These are phyloP conservation scores for Rosa persica DNA, from an alignment of 306 rosid genomes.

Conservation along the genomic window DNA sequence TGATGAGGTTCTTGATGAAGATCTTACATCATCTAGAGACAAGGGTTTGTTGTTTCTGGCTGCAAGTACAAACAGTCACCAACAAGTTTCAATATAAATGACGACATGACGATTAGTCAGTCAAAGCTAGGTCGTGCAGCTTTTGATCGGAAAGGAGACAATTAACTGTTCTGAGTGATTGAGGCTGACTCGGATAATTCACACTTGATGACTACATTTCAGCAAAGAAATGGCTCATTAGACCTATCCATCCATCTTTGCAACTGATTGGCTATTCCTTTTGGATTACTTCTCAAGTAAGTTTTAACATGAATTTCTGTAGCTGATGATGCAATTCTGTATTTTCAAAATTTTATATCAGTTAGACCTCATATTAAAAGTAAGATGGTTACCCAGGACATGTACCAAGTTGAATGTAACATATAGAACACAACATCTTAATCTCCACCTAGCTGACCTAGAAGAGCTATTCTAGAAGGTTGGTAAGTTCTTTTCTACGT, in stretches of 20 bases:
- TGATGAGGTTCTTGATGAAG: conserved; percentile 6
- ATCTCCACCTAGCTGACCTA: not conserved
- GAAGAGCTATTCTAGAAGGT: not conserved
- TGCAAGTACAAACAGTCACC: no score
- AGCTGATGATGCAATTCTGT: not conserved
- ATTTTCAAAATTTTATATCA: not conserved
- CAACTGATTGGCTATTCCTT: not conserved
- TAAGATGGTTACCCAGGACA: not conserved
- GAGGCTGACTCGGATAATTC: not conserved
- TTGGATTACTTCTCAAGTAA: not conserved
- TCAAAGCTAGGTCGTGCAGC: not conserved
- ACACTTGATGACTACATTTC: not conserved
- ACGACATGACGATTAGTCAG: not conserved
- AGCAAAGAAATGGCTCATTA: not conserved
- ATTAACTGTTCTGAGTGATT: not conserved
- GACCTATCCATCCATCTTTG: not conserved
- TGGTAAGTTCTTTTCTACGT: not conserved
- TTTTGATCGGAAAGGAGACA: not conserved
- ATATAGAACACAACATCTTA: not conserved
- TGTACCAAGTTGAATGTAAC: not conserved
- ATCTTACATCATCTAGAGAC: not conserved
- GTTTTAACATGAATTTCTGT: not conserved
- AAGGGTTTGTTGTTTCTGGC: not conserved
- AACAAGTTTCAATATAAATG: no score
- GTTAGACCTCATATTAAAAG: not conserved